Evolutionary conservation across 1,284 basidiomycete genomes (phyloP).

Genomic region (Hypsizygus ulmarius): DNA sequence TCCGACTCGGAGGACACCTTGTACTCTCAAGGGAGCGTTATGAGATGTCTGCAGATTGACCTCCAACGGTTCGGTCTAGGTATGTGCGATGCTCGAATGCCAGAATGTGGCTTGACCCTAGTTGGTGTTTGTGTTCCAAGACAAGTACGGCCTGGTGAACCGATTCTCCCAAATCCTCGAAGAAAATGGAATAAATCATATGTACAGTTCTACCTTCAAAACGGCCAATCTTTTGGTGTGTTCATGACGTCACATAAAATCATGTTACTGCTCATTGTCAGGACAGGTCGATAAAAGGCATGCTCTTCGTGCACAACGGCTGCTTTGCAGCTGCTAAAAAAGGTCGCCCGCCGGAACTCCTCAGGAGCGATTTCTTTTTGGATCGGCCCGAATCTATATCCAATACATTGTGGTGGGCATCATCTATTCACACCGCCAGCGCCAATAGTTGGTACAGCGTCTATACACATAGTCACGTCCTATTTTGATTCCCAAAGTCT

Average conservation of each 20-base stretch:
- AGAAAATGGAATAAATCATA: slow-evolving; percentile 73
- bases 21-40: slow-evolving; percentile 32
- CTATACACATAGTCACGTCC: not conserved
- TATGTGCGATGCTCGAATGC: slow-evolving; percentile 28
- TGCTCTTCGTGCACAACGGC: slow-evolving; percentile 40
- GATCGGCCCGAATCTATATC: too few species aligned
- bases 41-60: slow-evolving; percentile 71
- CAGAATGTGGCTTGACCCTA: too few species aligned
- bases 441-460: too few species aligned
- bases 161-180: slow-evolving; percentile 72
- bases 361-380: too few species aligned
- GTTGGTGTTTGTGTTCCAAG: slow-evolving; percentile 29
- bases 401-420: too few species aligned
- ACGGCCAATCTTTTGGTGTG: slow-evolving; percentile 77
- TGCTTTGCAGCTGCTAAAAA: slow-evolving; percentile 40
- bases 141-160: slow-evolving; percentile 75
- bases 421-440: too few species aligned
- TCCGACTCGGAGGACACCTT: slow-evolving; percentile 32
- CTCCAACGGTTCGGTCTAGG: slow-evolving; percentile 67
- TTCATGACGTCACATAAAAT: slow-evolving; percentile 1
- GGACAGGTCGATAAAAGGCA: slow-evolving; percentile 45
- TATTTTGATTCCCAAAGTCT: slow-evolving; percentile 1
- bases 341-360: too few species aligned
- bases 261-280: slow-evolving; percentile 1
- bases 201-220: slow-evolving; percentile 83